Conservation (phyloP, 2,329 filamentous ascomycete genomes). For the Aureobasidium vineae region DNA sequence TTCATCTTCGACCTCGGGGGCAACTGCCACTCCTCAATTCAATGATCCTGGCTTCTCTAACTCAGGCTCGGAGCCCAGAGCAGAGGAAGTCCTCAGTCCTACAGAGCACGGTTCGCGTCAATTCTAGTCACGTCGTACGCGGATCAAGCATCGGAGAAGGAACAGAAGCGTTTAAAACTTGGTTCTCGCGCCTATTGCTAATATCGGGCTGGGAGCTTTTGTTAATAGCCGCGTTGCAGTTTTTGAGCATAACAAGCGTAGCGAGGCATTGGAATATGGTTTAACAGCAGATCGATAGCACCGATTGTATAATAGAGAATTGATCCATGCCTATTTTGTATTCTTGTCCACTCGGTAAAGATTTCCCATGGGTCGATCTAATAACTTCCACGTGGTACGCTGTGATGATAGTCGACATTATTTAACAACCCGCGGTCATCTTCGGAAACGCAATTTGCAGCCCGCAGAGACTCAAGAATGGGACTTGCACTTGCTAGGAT, state of each 20-base stretch:
- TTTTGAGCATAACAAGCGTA: slow-evolving; percentile 18
- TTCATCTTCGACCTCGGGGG: neutral
- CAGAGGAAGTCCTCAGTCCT: slow-evolving; percentile 22
- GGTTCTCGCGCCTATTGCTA: neutral
- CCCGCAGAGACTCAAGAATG: too few species aligned
- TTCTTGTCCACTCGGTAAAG: neutral
- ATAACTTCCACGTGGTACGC: neutral
- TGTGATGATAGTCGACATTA: neutral
- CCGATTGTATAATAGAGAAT: neutral
- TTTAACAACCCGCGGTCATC: too few species aligned
- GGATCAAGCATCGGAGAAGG: neutral
- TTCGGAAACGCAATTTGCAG: too few species aligned
- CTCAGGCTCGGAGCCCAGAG: neutral
- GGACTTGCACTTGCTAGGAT: too few species aligned
- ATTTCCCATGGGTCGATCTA: neutral
- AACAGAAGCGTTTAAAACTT: neutral
- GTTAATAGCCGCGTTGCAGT: neutral
- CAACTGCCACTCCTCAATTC: slow-evolving; percentile 12
- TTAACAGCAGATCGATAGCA: neutral
- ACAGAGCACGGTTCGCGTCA: slow-evolving; percentile 26
- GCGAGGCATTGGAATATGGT: neutral
- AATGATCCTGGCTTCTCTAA: neutral
- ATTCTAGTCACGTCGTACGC: slow-evolving; percentile 17
- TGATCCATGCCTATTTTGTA: neutral
- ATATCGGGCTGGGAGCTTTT: neutral